These are phyloP conservation scores for Exserohilum turcica DNA, from an alignment of 2,329 filamentous ascomycete species.

Conservation along the genomic window DNA sequence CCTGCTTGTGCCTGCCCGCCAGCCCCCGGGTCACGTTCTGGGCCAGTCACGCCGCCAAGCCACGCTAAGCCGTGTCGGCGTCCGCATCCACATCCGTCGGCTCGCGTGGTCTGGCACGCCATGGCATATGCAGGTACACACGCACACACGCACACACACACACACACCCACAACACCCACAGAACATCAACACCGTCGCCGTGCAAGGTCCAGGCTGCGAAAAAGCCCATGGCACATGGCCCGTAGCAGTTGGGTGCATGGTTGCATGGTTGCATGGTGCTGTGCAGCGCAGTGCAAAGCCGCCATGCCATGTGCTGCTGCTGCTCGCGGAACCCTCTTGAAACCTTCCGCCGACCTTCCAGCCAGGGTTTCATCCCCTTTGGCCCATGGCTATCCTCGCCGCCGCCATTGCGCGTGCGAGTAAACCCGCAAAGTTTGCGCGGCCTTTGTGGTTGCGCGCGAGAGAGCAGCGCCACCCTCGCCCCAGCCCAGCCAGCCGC, in stretches of 20 bases:
- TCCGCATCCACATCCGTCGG: conserved; percentile 4
- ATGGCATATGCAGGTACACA: conserved; percentile 35
- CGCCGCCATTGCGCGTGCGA: conserved; percentile 6
- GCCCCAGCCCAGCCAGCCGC: too few species aligned
- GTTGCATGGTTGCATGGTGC: not conserved
- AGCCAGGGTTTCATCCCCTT: conserved; percentile 35
- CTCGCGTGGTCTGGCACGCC: conserved; percentile 3
- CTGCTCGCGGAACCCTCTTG: conserved; percentile 11
- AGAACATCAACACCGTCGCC: too few species aligned
- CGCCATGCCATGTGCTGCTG: conserved; percentile 12
- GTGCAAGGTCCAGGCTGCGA: too few species aligned
- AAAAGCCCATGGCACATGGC: too few species aligned
- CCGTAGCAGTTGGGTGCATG: not conserved
- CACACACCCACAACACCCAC: not conserved
- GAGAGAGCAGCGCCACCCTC: not conserved
- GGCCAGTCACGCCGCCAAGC: conserved; percentile 5
- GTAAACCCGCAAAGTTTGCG: conserved; percentile 20
- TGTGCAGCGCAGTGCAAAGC: not conserved
- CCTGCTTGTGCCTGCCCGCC: too few species aligned
- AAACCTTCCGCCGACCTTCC: conserved; percentile 23
- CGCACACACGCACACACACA: not conserved
- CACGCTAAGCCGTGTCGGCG: conserved; percentile 15
- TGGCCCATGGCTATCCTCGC: not conserved
- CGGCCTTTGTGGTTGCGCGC: conserved; percentile 22
- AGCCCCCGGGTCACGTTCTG: conserved; percentile 15